Evolutionary conservation across 2,329 filamentous ascomycete species (phyloP).

Genomic region (Colletotrichum cordylinicola): DNA sequence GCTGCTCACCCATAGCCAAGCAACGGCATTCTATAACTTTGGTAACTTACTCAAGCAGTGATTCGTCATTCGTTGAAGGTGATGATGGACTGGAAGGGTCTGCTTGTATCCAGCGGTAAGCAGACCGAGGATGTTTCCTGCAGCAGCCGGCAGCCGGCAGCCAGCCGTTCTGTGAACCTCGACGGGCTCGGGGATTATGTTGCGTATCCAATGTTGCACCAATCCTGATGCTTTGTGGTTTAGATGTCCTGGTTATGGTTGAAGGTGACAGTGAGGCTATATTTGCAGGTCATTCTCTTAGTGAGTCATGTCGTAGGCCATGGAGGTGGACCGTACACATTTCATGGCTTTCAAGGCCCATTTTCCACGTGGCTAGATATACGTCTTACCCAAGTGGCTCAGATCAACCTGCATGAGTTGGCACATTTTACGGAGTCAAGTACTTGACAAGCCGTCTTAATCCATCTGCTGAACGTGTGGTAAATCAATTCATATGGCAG

Average conservation of each 20-base stretch:
- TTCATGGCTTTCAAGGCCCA: neutral
- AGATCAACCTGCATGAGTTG: no score
- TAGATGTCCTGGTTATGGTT: neutral
- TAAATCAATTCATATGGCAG: neutral
- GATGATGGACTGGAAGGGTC: neutral
- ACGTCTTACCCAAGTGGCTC: no score
- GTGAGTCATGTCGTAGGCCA: neutral
- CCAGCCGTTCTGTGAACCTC: neutral
- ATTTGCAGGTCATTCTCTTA: neutral
- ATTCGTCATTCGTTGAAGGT: neutral
- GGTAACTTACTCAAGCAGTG: neutral
- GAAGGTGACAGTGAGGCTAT: neutral
- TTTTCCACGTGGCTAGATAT: neutral
- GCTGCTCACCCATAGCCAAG: neutral
- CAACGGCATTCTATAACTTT: neutral
- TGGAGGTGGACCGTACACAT: neutral
- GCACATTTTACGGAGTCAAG: no score
- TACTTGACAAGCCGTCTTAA: neutral
- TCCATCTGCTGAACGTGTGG: neutral
- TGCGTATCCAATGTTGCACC: no score
- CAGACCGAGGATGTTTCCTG: neutral
- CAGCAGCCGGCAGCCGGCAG: neutral
- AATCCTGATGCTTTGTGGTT: neutral
- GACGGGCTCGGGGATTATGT: neutral
- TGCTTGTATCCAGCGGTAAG: neutral